Base-by-base conservation (phyloP, 768 basidiomycete genomes). In the Mrakia gelida region DNA sequence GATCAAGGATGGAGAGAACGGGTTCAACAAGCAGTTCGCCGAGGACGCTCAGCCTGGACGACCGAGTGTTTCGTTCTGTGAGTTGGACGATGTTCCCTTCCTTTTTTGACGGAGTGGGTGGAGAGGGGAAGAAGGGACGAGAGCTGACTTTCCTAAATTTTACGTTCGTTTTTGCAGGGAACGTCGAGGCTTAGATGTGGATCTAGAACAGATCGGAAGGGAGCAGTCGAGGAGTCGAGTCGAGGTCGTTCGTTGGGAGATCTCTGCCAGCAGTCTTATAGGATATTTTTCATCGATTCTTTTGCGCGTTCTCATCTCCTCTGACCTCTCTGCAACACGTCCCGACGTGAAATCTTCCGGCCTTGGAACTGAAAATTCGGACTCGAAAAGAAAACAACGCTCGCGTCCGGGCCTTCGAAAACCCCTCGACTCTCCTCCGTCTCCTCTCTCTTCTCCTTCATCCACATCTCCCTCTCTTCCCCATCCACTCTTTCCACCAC, bases 41-140 rank as follows among this genome's bases (percentile, higher is more conserved):
- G 77, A 78, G 72, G 77, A 78, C 49, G 61, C 77, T 68, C 71
- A 78, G 65, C 77, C 77, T 21, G 73, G 73, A 16, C 28, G 43
- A 32, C 77, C 77, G 26, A 30, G 43, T 38, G 73, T 73, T 32
- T 49, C 72, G 21, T 78, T 78, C 77, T 78, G 65, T 71, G 34
- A 41, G 68, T 71, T 52, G 7, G 45, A 9, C 49, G 16, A 18
- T 5, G 15, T 5, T 16, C 18, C n/a, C n/a, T n/a, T 16, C 18
- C 18, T 2, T 52, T 52, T 2, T 52, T 52, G 45, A n/a, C n/a
- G n/a, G 45, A 45, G 45, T 45, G 11, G 45, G 45, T 11, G 5
- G 45, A 45, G 45, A 45, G 45, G 11, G 45, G 5, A 45, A 15
- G 11, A 45, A 52, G 18, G 18, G 18, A 52, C 2, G 18, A 59